Base-by-base conservation (phyloP, 2,329 filamentous ascomycete genomes). In the Hyphodiscus sp. region DNA sequence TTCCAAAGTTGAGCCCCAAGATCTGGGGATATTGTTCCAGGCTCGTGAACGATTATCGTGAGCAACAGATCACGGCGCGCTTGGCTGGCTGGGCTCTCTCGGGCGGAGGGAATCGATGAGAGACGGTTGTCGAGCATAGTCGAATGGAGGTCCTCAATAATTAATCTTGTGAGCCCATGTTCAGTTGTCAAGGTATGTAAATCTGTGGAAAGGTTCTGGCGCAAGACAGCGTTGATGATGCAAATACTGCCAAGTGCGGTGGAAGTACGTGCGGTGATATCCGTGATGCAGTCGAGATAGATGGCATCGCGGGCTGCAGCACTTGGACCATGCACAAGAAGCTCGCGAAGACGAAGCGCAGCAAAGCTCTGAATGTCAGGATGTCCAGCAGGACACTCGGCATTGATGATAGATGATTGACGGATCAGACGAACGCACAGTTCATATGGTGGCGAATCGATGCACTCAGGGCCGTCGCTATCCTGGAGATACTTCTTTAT, bases 231-330 rank as follows among this genome's bases (percentile, higher is more conserved):
- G 49, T 67, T 72, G 46, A 90, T 72, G 16, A 83, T 84, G 64
- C 83, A 86, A 19, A 91, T 77, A 61, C 88, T 94, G 1, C 89
- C 89, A 7, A 87, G 78, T 0, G 85, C 82, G 15, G 82, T 86
- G 10, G 72, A 58, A 1, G 83, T 85, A 66, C 78, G 83, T 20
- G 76, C 71, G 2, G 78, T 74, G 45, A 95, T 84, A 62, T 92
- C 86, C 45, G 77, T 62, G 47, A 91, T 76, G 66, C 89, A 94
- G 50, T 77, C 76, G 46, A 76, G 68, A 58, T 86, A 88, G 16
- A 94, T 80, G 19, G 76, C 72, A 53, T 76, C 74, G 46, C 85
- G 82, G 55, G 81, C 81, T 6, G 78, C 72, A 1, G 71, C 66
- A 38, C 76, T 76, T 5, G 81, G 75, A 0, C 85, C 82, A 29